Percentiles rank a stretch among this genome's conserved stretches.
Evolutionary conservation across 768 basidiomycete species (phyloP).

Genomic region (Trichaptum fuscoviolaceum): DNA sequence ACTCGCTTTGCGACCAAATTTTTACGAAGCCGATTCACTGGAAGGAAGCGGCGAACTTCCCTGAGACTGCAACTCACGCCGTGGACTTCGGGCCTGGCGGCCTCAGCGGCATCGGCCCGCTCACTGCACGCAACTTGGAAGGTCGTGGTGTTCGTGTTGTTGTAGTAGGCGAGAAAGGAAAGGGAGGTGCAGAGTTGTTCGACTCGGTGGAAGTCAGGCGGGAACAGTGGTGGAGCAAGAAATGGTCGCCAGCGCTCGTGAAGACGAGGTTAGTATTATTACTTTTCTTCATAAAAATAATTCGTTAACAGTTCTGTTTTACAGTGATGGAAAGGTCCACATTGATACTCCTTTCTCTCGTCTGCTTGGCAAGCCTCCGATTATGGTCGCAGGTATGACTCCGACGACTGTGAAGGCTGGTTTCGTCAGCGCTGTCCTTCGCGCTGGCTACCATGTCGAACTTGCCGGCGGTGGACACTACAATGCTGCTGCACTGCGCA

Average conservation of each 20-base stretch:
- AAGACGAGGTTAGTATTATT: constrained; percentile 69
- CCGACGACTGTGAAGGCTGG: constrained; percentile 94
- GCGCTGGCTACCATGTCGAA: constrained; percentile 94
- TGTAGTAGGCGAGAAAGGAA: constrained; percentile 85
- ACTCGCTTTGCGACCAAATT: constrained; percentile 89
- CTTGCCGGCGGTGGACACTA: constrained; percentile 98
- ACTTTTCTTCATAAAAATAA: background rate
- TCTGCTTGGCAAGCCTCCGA: constrained; percentile 90
- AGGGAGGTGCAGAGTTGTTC: constrained; percentile 85
- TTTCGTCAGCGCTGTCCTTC: constrained; percentile 88
- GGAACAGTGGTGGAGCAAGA: constrained; percentile 91
- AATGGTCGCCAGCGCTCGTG: constrained; percentile 77
- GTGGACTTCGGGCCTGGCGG: constrained; percentile 98
- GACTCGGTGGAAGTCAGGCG: constrained; percentile 55
- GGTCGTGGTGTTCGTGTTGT: constrained; percentile 91
- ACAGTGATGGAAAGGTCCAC: constrained; percentile 87
- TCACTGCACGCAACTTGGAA: constrained; percentile 87
- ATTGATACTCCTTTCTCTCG: constrained; percentile 97
- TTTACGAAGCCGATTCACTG: constrained; percentile 92
- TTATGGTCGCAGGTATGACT: constrained; percentile 99
- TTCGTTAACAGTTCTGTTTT: background rate
- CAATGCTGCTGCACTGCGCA: constrained; percentile 80
- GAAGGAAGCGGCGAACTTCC: constrained; percentile 86
- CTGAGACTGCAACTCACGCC: constrained; percentile 86
- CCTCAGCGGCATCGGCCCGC: constrained; percentile 84